Conservation (phyloP, 495 filamentous ascomycete species). For the Haplographium delicatum region DNA sequence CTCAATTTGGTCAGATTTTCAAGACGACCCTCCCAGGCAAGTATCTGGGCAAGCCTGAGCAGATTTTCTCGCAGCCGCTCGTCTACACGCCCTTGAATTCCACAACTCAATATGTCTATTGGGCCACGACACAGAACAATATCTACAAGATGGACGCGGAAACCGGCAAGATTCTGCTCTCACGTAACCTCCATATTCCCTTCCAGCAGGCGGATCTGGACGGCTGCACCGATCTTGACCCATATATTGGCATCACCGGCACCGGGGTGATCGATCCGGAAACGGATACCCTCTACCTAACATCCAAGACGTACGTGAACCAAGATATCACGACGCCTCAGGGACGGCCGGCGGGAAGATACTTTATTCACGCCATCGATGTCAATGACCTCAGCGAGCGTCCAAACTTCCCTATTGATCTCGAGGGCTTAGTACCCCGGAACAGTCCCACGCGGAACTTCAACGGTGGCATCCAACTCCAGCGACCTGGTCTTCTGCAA, state of each 20-base stretch:
- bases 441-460: conserved; percentile 32
- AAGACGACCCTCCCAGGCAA: conserved; percentile 33
- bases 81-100: conserved; percentile 39
- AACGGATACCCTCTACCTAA: conserved; percentile 39
- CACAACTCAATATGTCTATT: conserved; percentile 38
- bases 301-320: conserved; percentile 28
- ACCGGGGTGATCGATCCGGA: conserved; percentile 45
- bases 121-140: conserved; percentile 43
- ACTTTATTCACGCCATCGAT: conserved; percentile 36
- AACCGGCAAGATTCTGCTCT: conserved; percentile 37
- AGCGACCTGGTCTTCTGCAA: conserved; percentile 33
- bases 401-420: conserved; percentile 31
- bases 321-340: conserved; percentile 4
- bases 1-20: conserved; percentile 39
- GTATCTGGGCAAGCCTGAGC: conserved; percentile 33
- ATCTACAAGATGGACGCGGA: conserved; percentile 41
- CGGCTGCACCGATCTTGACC: conserved; percentile 43
- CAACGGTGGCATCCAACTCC: conserved; percentile 37
- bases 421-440: conserved; percentile 35
- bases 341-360: conserved; percentile 22
- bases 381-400: conserved; percentile 32
- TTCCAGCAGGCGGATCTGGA: conserved; percentile 36
- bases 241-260: conserved; percentile 40
- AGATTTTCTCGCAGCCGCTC: conserved; percentile 40
- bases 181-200: conserved; percentile 38